A percentile compares a stretch with the other conserved stretches of the same genome.
phyloP scores from a whole-genome alignment of 2,329 filamentous ascomycete species.

The Beauveria scarabaeidicola region DNA sequence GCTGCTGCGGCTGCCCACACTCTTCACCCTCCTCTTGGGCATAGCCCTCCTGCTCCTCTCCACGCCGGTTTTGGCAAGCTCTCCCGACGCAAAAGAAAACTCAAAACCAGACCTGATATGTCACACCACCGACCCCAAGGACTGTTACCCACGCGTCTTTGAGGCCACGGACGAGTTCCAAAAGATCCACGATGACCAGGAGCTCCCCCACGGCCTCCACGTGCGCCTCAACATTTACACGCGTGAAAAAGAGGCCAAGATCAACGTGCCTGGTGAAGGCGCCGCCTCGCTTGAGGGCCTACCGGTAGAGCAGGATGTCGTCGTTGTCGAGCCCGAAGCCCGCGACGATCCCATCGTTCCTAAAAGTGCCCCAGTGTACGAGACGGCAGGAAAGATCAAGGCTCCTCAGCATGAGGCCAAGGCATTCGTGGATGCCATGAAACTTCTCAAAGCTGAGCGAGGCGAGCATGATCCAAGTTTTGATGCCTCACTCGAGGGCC shows the following conservation, averaged over 20 bases:
- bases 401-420: conserved; percentile 33
- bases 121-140: conserved; percentile 47
- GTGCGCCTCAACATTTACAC: conserved; percentile 57
- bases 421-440: conserved; percentile 34
- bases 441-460: conserved; percentile 38
- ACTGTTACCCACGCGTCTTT: conserved; percentile 60
- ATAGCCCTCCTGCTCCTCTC: neutral
- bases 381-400: conserved; percentile 48
- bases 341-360: conserved; percentile 29
- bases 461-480: conserved; percentile 26
- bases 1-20: neutral
- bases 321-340: conserved; percentile 44
- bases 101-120: conserved; percentile 49
- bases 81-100: neutral
- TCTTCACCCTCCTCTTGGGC: neutral
- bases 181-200: conserved; percentile 53
- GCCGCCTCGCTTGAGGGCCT: conserved; percentile 40
- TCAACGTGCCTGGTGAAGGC: conserved; percentile 50
- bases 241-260: conserved; percentile 56
- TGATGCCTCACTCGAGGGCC: conserved; percentile 43
- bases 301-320: conserved; percentile 42
- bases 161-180: conserved; percentile 58
- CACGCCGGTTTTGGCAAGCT: neutral
- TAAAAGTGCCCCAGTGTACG: conserved; percentile 47
- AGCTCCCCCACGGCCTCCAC: conserved; percentile 56